phyloP scores from a whole-genome alignment of 768 basidiomycete species.

The Multifurca ochricompacta region DNA sequence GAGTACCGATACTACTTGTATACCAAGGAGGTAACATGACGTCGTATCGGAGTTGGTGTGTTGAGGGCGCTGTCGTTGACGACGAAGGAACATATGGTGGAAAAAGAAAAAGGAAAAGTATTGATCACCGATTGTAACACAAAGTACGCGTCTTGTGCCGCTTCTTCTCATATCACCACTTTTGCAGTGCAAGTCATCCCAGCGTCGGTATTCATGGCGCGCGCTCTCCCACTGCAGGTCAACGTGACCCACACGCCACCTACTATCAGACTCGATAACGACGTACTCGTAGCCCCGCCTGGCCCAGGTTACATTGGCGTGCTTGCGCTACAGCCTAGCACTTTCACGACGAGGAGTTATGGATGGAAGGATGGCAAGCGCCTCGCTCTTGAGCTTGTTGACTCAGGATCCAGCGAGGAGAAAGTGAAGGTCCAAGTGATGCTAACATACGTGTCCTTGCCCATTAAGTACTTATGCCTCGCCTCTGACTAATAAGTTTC shows the following conservation, averaged over 20 bases:
- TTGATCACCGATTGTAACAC: no score
- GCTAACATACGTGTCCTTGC: slow-evolving; percentile 50
- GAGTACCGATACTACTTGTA: no score
- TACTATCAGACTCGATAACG: slow-evolving; percentile 30
- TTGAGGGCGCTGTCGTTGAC: no score
- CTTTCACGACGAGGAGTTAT: slow-evolving; percentile 69
- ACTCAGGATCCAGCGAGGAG: slow-evolving; percentile 37
- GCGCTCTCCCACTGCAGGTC: slow-evolving; percentile 62
- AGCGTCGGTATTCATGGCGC: slow-evolving; percentile 48
- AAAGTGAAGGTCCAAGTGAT: slow-evolving; percentile 64
- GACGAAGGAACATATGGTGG: no score
- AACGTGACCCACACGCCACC: slow-evolving; percentile 62
- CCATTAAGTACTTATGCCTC: neutral
- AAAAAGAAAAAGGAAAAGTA: no score
- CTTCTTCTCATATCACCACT: neutral
- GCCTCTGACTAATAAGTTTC: neutral
- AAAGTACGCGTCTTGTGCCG: slow-evolving; percentile 1
- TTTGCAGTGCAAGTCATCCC: neutral
- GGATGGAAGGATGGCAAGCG: slow-evolving; percentile 79
- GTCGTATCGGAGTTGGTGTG: no score
- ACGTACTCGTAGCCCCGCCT: slow-evolving; percentile 28
- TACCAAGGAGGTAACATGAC: no score
- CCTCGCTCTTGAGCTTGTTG: slow-evolving; percentile 54
- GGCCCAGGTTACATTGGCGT: slow-evolving; percentile 59
- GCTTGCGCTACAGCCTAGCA: slow-evolving; percentile 46